Percentiles rank a stretch among this genome's conserved stretches.
These are phyloP conservation scores for Microbotryum lychnidis-dioicae DNA, from an alignment of 1,284 basidiomycete species.

Conservation along the genomic window DNA sequence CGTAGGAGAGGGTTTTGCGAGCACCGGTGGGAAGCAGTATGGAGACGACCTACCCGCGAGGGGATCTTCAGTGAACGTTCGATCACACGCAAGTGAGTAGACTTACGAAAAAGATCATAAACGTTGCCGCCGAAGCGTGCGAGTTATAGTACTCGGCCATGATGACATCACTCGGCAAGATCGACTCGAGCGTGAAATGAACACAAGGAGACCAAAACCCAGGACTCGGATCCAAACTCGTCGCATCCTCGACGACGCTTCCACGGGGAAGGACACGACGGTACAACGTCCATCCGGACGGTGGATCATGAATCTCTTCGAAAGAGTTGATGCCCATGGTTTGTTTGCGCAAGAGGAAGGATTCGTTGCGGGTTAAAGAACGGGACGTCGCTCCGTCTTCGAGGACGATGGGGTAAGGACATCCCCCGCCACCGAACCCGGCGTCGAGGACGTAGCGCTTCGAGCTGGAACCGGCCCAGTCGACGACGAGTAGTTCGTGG, in stretches of 20 bases:
- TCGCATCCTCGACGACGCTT: background rate
- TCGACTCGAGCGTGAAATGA: conserved; percentile 17
- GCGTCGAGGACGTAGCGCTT: conserved; percentile 15
- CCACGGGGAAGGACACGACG: conserved; percentile 14
- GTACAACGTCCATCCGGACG: conserved; percentile 23
- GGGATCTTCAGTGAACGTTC: background rate
- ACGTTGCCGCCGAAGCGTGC: too few species aligned
- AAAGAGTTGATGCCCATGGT: conserved; percentile 7
- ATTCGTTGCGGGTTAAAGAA: conserved; percentile 16
- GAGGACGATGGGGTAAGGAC: conserved; percentile 10
- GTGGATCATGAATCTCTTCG: conserved; percentile 6
- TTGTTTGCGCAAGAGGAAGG: conserved; percentile 21
- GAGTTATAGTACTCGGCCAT: conserved; percentile 6
- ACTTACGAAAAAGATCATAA: too few species aligned
- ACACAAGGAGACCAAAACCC: conserved; percentile 23
- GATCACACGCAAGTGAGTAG: background rate
- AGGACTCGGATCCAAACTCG: background rate
- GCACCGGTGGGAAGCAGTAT: conserved; percentile 15
- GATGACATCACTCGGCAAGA: conserved; percentile 14
- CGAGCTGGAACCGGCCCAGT: conserved; percentile 7
- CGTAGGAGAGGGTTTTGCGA: conserved; percentile 17
- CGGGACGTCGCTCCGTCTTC: conserved; percentile 14
- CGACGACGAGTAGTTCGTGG: conserved; percentile 19
- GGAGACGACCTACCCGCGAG: conserved; percentile 8
- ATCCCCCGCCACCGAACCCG: conserved; percentile 12